phyloP scores from a whole-genome alignment of 2,329 filamentous ascomycete genomes.

The Penicillium psychrosexuale region DNA sequence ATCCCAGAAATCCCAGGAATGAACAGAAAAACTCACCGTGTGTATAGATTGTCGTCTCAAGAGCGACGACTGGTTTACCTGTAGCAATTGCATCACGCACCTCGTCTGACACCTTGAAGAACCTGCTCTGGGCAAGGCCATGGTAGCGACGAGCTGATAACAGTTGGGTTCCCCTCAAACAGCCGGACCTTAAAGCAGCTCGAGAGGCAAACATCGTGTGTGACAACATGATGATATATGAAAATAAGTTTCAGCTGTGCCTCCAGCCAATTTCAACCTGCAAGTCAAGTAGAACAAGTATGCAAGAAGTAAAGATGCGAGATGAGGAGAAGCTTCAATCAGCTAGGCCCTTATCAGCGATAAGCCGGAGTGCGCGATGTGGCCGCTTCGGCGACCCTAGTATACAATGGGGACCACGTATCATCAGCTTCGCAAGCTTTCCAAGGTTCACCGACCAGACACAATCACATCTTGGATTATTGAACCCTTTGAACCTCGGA shows the following conservation, averaged over 20 bases:
- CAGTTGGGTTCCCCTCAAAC: slow-evolving; percentile 15
- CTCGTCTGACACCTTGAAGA: slow-evolving; percentile 76
- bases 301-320: slow-evolving; percentile 10
- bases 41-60: slow-evolving; percentile 96
- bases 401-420: slow-evolving; percentile 35
- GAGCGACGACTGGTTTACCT: slow-evolving; percentile 78
- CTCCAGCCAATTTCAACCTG: neutral
- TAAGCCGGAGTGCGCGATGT: slow-evolving; percentile 32
- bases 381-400: slow-evolving; percentile 37
- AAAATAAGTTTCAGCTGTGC: neutral
- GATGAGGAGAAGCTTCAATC: slow-evolving; percentile 21
- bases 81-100: slow-evolving; percentile 71
- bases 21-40: slow-evolving; percentile 59
- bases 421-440: slow-evolving; percentile 31
- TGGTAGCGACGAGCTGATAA: slow-evolving; percentile 26
- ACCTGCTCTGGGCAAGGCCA: slow-evolving; percentile 38
- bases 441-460: slow-evolving; percentile 12
- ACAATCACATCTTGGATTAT: slow-evolving; percentile 8
- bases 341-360: slow-evolving; percentile 15
- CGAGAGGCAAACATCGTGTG: slow-evolving; percentile 22
- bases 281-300: neutral
- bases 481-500: slow-evolving; percentile 14
- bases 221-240: neutral
- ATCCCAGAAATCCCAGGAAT: neutral
- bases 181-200: slow-evolving; percentile 21